phyloP scores from a whole-genome alignment of 768 basidiomycete species.

The Agrocybe pediades region DNA sequence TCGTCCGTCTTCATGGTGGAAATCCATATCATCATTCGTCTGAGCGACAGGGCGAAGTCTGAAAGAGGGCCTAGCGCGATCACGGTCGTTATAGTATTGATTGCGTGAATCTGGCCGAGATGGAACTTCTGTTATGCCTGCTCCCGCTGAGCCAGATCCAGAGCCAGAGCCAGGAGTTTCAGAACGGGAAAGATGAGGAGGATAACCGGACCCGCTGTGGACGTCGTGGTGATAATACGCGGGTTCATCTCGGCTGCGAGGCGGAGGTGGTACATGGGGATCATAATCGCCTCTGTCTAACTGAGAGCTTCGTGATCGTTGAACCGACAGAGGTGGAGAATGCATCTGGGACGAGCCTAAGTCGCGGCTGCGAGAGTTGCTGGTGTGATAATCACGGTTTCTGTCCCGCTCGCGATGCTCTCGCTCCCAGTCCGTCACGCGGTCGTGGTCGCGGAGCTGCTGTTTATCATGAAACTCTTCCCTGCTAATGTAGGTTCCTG shows the following conservation, averaged over 20 bases:
- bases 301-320: slow-evolving; percentile 31
- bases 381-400: slow-evolving; percentile 24
- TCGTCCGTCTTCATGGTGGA: slow-evolving; percentile 55
- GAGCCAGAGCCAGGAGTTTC: slow-evolving; percentile 61
- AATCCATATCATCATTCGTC: slow-evolving; percentile 49
- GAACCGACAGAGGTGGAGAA: slow-evolving; percentile 41
- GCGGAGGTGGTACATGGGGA: slow-evolving; percentile 16
- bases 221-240: slow-evolving; percentile 36
- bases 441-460: slow-evolving; percentile 34
- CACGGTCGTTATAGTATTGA: slow-evolving; percentile 40
- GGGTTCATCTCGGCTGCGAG: slow-evolving; percentile 38
- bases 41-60: slow-evolving; percentile 52
- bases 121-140: slow-evolving; percentile 35
- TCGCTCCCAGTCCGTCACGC: slow-evolving; percentile 46
- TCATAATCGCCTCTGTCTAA: slow-evolving; percentile 25
- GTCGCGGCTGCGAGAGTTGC: slow-evolving; percentile 14
- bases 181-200: slow-evolving; percentile 48
- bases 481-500: slow-evolving; percentile 57
- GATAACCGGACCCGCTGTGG: slow-evolving; percentile 32
- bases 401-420: slow-evolving; percentile 34
- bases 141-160: slow-evolving; percentile 34
- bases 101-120: slow-evolving; percentile 55
- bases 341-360: slow-evolving; percentile 30
- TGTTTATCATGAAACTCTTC: slow-evolving; percentile 55
- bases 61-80: slow-evolving; percentile 41